Evolutionary conservation across 768 basidiomycete species (phyloP).

Genomic region (Suillus weaverae): DNA sequence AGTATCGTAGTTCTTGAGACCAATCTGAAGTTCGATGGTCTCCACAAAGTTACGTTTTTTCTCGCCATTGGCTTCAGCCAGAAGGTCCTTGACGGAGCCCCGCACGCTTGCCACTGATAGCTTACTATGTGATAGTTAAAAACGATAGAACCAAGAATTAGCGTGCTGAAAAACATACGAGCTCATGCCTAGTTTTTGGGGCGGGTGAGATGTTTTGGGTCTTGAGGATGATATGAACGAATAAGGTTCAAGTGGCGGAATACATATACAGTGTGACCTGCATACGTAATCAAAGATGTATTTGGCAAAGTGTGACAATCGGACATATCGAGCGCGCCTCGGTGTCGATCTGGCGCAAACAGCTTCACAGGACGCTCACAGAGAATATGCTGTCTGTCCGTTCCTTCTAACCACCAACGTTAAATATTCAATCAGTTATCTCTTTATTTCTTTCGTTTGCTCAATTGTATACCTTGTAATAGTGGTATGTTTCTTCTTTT

Average conservation of each 20-base stretch:
- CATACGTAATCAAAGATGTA: slow-evolving; percentile 15
- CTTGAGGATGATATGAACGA: slow-evolving; percentile 25
- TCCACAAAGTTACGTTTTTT: slow-evolving; percentile 94
- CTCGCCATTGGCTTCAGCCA: slow-evolving; percentile 81
- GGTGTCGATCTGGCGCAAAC: slow-evolving; percentile 6
- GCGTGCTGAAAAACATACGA: slow-evolving; percentile 1
- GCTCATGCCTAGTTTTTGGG: slow-evolving; percentile 33
- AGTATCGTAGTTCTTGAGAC: slow-evolving; percentile 98
- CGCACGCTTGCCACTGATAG: slow-evolving; percentile 99
- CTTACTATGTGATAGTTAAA: slow-evolving; percentile 53
- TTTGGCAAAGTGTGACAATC: slow-evolving; percentile 9
- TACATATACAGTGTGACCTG: slow-evolving; percentile 38
- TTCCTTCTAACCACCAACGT: background rate
- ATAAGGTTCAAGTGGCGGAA: slow-evolving; percentile 33
- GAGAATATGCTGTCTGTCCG: background rate
- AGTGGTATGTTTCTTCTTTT: background rate
- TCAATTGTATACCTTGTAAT: background rate
- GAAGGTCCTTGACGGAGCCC: slow-evolving; percentile 90
- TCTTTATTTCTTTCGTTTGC: background rate
- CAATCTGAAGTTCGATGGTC: slow-evolving; percentile 95
- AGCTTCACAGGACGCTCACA: slow-evolving; percentile 4
- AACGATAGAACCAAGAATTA: slow-evolving; percentile 7
- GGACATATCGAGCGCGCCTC: slow-evolving; percentile 19
- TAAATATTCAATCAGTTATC: slow-evolving; percentile 6
- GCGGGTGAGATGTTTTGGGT: slow-evolving; percentile 14